Percentiles rank a stretch among this genome's conserved stretches.
Evolutionary conservation across 2,329 filamentous ascomycete species (phyloP).

Genomic region (Arthrocladium fulminans): DNA sequence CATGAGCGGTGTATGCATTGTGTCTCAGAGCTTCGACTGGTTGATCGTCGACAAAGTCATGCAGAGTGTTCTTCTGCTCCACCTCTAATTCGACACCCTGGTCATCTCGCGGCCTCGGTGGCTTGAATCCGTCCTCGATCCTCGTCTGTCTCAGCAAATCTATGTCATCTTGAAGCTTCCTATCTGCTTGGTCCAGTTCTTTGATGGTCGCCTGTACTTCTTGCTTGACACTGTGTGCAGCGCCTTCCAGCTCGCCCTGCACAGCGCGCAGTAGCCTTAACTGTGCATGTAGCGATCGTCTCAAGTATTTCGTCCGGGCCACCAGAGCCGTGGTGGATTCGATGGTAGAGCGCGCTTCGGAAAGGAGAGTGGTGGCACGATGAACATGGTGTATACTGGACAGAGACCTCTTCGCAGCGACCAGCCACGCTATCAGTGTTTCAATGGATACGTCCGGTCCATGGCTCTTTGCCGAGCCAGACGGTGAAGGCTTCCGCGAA

Average conservation of each 20-base stretch:
- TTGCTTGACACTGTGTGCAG: conserved; percentile 33
- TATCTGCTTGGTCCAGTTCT: conserved; percentile 51
- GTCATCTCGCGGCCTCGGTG: conserved; percentile 20
- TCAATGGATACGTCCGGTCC: conserved; percentile 44
- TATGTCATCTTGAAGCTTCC: conserved; percentile 48
- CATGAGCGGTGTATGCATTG: conserved; percentile 51
- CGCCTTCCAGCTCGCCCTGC: conserved; percentile 35
- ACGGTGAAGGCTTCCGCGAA: conserved; percentile 1
- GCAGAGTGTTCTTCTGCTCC: conserved; percentile 43
- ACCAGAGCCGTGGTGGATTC: conserved; percentile 69
- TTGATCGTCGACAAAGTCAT: conserved; percentile 58
- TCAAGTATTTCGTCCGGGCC: conserved; percentile 60
- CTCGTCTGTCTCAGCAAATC: conserved; percentile 47
- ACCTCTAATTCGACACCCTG: neutral
- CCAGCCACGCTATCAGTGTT: conserved; percentile 70
- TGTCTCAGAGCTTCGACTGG: conserved; percentile 51
- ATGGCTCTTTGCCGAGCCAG: conserved; percentile 1
- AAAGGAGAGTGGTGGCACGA: conserved; percentile 79
- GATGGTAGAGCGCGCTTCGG: conserved; percentile 61
- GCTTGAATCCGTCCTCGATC: conserved; percentile 49
- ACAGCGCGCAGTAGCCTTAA: conserved; percentile 37
- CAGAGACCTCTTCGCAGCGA: conserved; percentile 78
- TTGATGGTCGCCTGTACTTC: conserved; percentile 44
- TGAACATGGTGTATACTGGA: conserved; percentile 75
- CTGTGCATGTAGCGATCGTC: conserved; percentile 48